A percentile compares a stretch with the other conserved stretches of the same genome.
phyloP scores from a whole-genome alignment of 2,329 filamentous ascomycete species.

The Hawksworthiomyces lignivorus region DNA sequence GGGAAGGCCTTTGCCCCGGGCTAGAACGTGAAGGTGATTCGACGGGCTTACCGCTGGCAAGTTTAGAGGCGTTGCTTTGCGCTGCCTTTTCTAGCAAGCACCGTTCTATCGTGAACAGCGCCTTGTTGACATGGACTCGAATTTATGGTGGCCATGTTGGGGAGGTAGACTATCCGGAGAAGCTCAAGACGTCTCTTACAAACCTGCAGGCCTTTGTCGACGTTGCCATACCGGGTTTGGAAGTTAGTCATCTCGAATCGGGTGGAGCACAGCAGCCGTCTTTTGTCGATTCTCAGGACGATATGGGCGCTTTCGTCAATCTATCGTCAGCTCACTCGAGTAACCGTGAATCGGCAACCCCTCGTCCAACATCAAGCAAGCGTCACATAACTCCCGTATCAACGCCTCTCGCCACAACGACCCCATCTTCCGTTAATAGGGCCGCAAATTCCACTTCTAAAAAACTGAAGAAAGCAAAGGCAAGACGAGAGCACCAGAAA shows the following conservation, averaged over 20 bases:
- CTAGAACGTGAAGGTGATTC: slow-evolving; percentile 28
- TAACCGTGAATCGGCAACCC: slow-evolving; percentile 10
- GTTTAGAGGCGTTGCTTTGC: slow-evolving; percentile 47
- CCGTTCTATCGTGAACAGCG: slow-evolving; percentile 42
- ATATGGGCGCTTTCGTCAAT: slow-evolving; percentile 24
- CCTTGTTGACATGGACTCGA: slow-evolving; percentile 57
- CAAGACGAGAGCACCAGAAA: slow-evolving; percentile 18
- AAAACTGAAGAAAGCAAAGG: slow-evolving; percentile 9
- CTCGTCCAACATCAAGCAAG: slow-evolving; percentile 20
- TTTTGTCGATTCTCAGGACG: slow-evolving; percentile 44
- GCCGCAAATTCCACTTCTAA: not conserved
- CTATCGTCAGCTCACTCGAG: slow-evolving; percentile 9
- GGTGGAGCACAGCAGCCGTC: slow-evolving; percentile 28
- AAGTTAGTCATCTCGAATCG: slow-evolving; percentile 29
- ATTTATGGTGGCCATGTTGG: slow-evolving; percentile 53
- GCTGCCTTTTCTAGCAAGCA: slow-evolving; percentile 53
- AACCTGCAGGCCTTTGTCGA: slow-evolving; percentile 49
- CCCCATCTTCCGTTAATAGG: slow-evolving; percentile 8
- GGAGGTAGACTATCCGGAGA: slow-evolving; percentile 55
- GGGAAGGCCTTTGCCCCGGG: slow-evolving; percentile 39
- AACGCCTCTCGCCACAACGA: slow-evolving; percentile 6
- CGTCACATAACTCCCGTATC: slow-evolving; percentile 8
- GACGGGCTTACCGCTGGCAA: slow-evolving; percentile 37
- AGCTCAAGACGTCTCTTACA: slow-evolving; percentile 54
- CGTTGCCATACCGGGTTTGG: slow-evolving; percentile 36